A percentile compares a stretch with the other conserved stretches of the same genome.
Evolutionary conservation across 805 yeast genomes (phyloP).

Genomic region (Sugiyamaella mastotermitis): DNA sequence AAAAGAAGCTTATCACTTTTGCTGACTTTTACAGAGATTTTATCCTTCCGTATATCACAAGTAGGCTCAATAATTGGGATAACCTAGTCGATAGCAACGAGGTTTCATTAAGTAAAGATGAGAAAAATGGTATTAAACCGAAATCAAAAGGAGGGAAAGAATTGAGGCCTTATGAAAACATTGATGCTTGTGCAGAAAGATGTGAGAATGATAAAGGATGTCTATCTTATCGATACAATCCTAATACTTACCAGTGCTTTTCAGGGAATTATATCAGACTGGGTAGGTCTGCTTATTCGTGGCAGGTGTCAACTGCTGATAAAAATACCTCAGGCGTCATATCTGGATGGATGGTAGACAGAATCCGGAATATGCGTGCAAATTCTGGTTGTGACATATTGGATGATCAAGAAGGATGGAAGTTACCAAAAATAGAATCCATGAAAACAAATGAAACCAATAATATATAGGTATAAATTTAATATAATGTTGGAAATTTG

Average conservation of each 20-base stretch:
- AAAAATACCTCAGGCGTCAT: conserved; percentile 13
- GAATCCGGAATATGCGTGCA: conserved; percentile 25
- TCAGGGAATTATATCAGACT: conserved; percentile 14
- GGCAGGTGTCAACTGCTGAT: conserved; percentile 11
- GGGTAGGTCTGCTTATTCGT: conserved; percentile 19
- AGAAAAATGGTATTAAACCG: conserved; percentile 1
- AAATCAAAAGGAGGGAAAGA: conserved; percentile 15
- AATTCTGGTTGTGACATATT: conserved; percentile 22
- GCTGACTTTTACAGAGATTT: conserved; percentile 8
- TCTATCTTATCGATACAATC: conserved; percentile 23
- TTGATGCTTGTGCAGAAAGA: conserved; percentile 19
- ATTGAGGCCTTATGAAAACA: conserved; percentile 6
- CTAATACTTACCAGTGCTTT: conserved; percentile 11
- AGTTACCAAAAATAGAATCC: no score
- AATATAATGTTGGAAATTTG: no score
- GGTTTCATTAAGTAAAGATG: conserved; percentile 12
- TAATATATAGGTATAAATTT: no score
- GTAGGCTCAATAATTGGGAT: conserved; percentile 14
- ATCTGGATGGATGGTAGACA: conserved; percentile 30
- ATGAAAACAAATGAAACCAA: no score
- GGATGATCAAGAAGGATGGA: no score
- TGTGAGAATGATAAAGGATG: conserved; percentile 22
- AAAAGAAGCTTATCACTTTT: conserved; percentile 1
- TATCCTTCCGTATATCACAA: conserved; percentile 14
- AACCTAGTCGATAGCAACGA: conserved; percentile 21